Conservation (phyloP, 75 land plant species). For the Cryptomeria japonica region DNA sequence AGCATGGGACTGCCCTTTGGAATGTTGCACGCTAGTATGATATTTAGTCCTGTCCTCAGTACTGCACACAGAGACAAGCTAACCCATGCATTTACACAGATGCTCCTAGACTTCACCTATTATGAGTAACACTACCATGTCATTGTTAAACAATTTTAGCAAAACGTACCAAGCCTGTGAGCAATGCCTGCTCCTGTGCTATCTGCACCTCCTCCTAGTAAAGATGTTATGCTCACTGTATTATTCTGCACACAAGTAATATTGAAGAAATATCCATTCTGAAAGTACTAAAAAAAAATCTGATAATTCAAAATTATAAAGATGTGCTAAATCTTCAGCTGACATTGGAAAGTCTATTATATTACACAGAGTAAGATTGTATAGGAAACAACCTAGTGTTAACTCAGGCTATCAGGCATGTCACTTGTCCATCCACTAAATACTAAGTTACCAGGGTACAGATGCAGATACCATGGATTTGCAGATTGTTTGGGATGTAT, state of each 20-base stretch:
- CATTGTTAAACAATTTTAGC: neutral
- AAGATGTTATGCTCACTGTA: slow-evolving; percentile 60
- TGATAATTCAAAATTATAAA: neutral
- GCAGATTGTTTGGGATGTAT: too few species aligned
- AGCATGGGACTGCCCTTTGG: slow-evolving; percentile 75
- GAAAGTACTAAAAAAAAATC: neutral
- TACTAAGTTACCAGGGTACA: too few species aligned
- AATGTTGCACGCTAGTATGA: slow-evolving; percentile 73
- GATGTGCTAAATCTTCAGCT: neutral
- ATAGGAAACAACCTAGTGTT: neutral
- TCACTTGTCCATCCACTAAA: neutral
- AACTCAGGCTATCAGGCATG: neutral
- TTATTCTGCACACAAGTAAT: slow-evolving; percentile 44
- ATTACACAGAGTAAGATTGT: neutral
- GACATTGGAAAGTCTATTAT: neutral
- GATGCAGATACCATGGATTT: too few species aligned
- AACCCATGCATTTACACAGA: neutral
- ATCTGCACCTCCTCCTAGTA: slow-evolving; percentile 80
- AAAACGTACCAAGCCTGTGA: slow-evolving; percentile 64
- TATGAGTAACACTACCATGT: neutral
- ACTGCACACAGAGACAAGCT: slow-evolving; percentile 38
- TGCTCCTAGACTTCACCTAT: too few species aligned
- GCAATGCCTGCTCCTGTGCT: slow-evolving; percentile 87
- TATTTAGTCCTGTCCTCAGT: slow-evolving; percentile 72
- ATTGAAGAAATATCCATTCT: neutral